Conservation (phyloP, 177 flowering plant species). For the Vitis hybrid region DNA sequence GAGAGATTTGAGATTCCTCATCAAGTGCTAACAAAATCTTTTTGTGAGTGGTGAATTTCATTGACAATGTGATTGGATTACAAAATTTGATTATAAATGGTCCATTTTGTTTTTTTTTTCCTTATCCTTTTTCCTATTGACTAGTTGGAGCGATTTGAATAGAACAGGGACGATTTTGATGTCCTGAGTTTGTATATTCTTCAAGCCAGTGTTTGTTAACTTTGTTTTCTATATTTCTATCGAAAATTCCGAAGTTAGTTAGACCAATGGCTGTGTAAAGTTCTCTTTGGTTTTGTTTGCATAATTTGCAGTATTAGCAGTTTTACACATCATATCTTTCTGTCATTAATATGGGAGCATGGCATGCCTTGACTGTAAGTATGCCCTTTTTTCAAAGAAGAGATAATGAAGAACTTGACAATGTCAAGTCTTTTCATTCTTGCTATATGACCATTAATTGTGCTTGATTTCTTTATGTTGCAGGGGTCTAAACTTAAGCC, state of each 20-base stretch:
- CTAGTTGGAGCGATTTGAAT: conserved; percentile 17
- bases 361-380: neutral
- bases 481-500: neutral
- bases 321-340: neutral
- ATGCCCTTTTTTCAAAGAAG: neutral
- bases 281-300: neutral
- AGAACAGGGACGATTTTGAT: conserved; percentile 17
- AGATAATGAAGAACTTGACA: neutral
- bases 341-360: neutral
- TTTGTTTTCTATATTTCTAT: neutral
- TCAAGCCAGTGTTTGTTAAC: conserved; percentile 1
- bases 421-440: neutral
- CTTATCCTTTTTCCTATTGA: conserved; percentile 5
- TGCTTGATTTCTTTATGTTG: neutral
- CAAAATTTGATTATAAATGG: conserved; percentile 22
- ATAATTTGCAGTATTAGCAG: neutral
- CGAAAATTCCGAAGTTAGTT: neutral
- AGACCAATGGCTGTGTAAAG: neutral
- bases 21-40: conserved; percentile 44
- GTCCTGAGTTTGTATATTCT: conserved; percentile 13
- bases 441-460: neutral
- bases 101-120: conserved; percentile 16
- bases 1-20: conserved; percentile 12
- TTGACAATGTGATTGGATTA: conserved; percentile 29
- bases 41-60: conserved; percentile 35